These are phyloP conservation scores for Aspergillus caelatus DNA, from an alignment of 2,329 filamentous ascomycete species.

Conservation along the genomic window DNA sequence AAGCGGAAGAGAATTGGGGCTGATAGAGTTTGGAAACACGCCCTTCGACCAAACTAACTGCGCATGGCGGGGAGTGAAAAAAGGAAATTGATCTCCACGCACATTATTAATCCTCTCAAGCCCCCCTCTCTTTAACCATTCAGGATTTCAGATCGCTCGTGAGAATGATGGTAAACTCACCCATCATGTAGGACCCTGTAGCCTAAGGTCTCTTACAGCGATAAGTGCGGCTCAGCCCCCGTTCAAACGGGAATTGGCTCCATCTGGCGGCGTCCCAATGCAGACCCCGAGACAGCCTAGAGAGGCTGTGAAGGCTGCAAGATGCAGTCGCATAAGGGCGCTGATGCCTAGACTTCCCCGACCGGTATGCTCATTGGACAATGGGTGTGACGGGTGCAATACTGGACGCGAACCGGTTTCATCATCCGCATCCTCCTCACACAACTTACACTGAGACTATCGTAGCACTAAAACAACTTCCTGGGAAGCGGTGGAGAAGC, in stretches of 20 bases:
- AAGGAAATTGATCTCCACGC: constrained; percentile 21
- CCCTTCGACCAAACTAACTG: constrained; percentile 12
- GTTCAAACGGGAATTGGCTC: not conserved
- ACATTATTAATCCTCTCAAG: constrained; percentile 3
- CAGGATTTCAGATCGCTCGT: not conserved
- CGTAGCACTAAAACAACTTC: not conserved
- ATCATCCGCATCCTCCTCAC: not conserved
- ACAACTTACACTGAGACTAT: not conserved
- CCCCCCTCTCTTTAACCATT: not conserved
- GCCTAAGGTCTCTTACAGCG: not conserved
- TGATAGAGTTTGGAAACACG: constrained; percentile 14
- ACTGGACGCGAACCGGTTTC: constrained; percentile 12
- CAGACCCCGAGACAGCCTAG: constrained; percentile 15
- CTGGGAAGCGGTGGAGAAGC: constrained; percentile 4
- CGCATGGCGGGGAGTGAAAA: constrained; percentile 27
- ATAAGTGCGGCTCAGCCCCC: constrained; percentile 11
- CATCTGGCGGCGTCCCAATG: constrained; percentile 13
- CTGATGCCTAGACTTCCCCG: not conserved
- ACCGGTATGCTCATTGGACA: constrained; percentile 14
- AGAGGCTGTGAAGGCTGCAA: constrained; percentile 5
- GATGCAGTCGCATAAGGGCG: not conserved
- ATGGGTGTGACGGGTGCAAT: constrained; percentile 8
- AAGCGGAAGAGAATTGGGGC: not conserved
- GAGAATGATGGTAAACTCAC: not conserved
- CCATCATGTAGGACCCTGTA: not conserved